phyloP scores from a whole-genome alignment of 805 yeast species.

The Priceomyces melissophilus region DNA sequence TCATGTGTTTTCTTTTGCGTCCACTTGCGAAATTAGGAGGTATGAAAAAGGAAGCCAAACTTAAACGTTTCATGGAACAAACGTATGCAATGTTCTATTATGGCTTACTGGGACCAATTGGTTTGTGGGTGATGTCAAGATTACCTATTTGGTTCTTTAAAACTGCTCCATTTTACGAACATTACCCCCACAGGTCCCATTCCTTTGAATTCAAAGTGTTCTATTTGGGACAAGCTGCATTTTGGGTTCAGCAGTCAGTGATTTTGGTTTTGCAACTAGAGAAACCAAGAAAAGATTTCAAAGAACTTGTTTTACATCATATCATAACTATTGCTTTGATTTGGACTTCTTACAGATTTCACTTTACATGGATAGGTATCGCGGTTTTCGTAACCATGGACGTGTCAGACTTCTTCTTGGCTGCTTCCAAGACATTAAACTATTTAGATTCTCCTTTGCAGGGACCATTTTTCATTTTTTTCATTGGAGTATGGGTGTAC shows the following conservation, averaged over 20 bases:
- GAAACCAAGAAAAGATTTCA: conserved; percentile 91
- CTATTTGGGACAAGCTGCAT: conserved; percentile 90
- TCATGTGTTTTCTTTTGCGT: conserved; percentile 74
- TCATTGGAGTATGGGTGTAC: conserved; percentile 77
- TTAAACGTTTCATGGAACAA: conserved; percentile 89
- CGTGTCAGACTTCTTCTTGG: conserved; percentile 83
- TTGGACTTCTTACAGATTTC: conserved; percentile 85
- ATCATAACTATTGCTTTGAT: conserved; percentile 85
- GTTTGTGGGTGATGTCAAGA: conserved; percentile 78
- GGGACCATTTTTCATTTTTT: conserved; percentile 64
- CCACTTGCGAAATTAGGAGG: conserved; percentile 65
- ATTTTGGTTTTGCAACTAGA: conserved; percentile 81
- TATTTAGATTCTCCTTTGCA: conserved; percentile 69
- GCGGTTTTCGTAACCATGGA: conserved; percentile 95
- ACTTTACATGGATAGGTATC: conserved; percentile 94
- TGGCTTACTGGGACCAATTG: conserved; percentile 78
- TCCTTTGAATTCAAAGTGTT: conserved; percentile 70
- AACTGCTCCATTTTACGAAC: conserved; percentile 73
- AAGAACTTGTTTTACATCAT: conserved; percentile 90
- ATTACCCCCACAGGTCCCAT: conserved; percentile 81
- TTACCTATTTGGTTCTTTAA: conserved; percentile 88
- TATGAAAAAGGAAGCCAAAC: conserved; percentile 50
- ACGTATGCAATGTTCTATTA: conserved; percentile 80
- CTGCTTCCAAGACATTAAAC: conserved; percentile 80
- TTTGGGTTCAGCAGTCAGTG: conserved; percentile 95